A percentile compares a stretch with the other conserved stretches of the same genome.
Conservation (phyloP, 208 protist species). For the Crithidia expoeki region DNA sequence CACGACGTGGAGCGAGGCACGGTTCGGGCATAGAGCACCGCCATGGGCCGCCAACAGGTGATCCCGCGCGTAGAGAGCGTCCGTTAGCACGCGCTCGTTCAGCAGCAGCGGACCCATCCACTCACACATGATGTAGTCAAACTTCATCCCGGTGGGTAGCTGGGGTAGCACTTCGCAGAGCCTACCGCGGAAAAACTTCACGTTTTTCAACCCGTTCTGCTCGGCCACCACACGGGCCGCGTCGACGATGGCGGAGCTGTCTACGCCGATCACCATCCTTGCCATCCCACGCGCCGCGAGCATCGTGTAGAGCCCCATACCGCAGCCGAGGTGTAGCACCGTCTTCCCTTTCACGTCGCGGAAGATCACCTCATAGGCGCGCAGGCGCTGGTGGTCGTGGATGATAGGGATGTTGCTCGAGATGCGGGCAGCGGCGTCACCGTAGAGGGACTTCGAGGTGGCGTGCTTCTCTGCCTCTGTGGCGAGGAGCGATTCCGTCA, state of each 20-base stretch:
- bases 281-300: slow-evolving; percentile 74
- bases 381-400: slow-evolving; percentile 72
- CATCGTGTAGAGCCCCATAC: slow-evolving; percentile 89
- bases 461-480: slow-evolving; percentile 86
- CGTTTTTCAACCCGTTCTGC: slow-evolving; percentile 82
- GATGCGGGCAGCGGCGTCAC: slow-evolving; percentile 80
- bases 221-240: slow-evolving; percentile 74
- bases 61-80: slow-evolving; percentile 83
- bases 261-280: slow-evolving; percentile 81
- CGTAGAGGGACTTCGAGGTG: slow-evolving; percentile 86
- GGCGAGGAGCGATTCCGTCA: slow-evolving; percentile 78
- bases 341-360: slow-evolving; percentile 82
- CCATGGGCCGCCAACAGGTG: slow-evolving; percentile 70
- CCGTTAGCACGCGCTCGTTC: slow-evolving; percentile 78
- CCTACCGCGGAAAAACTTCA: slow-evolving; percentile 78
- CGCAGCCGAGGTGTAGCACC: slow-evolving; percentile 87
- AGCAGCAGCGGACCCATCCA: slow-evolving; percentile 89
- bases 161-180: slow-evolving; percentile 64
- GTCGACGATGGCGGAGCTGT: slow-evolving; percentile 83
- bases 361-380: slow-evolving; percentile 83
- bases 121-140: slow-evolving; percentile 91
- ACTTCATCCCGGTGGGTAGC: slow-evolving; percentile 69
- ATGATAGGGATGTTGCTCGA: slow-evolving; percentile 73
- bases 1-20: slow-evolving; percentile 81
- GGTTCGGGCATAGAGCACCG: slow-evolving; percentile 84